A percentile compares a stretch with the other conserved stretches of the same genome.
Conservation (phyloP, 2,329 filamentous ascomycete genomes). For the Knufia petricola region DNA sequence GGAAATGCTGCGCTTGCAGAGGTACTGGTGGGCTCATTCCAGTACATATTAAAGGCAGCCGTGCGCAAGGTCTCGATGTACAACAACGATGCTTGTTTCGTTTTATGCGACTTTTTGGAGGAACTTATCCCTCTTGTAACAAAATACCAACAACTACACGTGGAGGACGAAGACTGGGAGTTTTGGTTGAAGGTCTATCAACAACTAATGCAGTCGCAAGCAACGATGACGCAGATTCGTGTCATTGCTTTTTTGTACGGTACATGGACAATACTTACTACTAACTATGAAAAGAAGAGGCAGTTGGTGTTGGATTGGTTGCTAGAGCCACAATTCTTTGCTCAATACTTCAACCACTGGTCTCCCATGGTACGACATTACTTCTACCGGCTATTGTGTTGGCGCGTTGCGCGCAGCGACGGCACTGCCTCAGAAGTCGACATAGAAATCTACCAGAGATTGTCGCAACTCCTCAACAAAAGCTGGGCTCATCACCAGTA, state of each 20-base stretch:
- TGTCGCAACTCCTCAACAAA: constrained; percentile 58
- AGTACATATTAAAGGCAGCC: constrained; percentile 60
- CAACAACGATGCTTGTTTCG: constrained; percentile 75
- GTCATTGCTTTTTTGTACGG: constrained; percentile 72
- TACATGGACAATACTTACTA: constrained; percentile 64
- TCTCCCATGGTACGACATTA: constrained; percentile 92
- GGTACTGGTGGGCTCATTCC: constrained; percentile 68
- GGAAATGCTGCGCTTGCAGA: constrained; percentile 49
- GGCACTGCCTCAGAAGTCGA: constrained; percentile 57
- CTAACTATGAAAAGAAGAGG: constrained; percentile 57
- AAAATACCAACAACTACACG: constrained; percentile 46
- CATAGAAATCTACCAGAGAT: constrained; percentile 58
- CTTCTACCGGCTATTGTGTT: constrained; percentile 82
- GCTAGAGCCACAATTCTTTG: constrained; percentile 63
- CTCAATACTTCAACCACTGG: constrained; percentile 83
- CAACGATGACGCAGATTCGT: constrained; percentile 82
- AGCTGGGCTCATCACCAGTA: constrained; percentile 74
- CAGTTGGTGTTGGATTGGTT: constrained; percentile 66
- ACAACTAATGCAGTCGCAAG: constrained; percentile 70
- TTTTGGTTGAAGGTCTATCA: constrained; percentile 80
- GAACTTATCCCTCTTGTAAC: constrained; percentile 62
- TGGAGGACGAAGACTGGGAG: constrained; percentile 52
- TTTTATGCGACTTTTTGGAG: constrained; percentile 83
- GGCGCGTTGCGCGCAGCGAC: constrained; percentile 71
- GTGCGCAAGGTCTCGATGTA: constrained; percentile 69